phyloP scores from a whole-genome alignment of 202 grass and related monocot genomes.

The Zoysia matrella region DNA sequence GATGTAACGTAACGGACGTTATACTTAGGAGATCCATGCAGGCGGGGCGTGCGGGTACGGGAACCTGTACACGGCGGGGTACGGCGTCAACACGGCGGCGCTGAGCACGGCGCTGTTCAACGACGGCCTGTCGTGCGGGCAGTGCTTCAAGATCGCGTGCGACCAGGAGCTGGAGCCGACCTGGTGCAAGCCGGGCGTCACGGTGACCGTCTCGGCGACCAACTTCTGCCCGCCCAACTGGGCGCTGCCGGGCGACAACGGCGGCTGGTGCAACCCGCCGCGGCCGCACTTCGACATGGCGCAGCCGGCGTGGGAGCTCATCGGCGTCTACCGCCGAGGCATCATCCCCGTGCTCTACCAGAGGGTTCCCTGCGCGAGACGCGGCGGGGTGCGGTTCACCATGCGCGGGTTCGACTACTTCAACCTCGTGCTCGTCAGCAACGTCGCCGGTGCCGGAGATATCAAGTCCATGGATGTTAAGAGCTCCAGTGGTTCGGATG shows the following conservation, averaged over 20 bases:
- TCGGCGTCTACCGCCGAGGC: constrained; percentile 39
- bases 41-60: neutral
- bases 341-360: constrained; percentile 57
- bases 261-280: constrained; percentile 57
- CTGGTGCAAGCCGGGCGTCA: constrained; percentile 43
- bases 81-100: constrained; percentile 79
- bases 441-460: constrained; percentile 50
- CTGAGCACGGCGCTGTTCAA: constrained; percentile 92
- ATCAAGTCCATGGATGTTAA: constrained; percentile 59
- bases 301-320: constrained; percentile 52
- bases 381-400: constrained; percentile 55
- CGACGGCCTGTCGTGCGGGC: constrained; percentile 73
- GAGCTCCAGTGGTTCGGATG: neutral
- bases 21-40: neutral
- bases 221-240: constrained; percentile 62
- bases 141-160: constrained; percentile 18
- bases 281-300: constrained; percentile 60
- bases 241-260: constrained; percentile 31
- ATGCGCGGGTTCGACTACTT: constrained; percentile 58
- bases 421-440: constrained; percentile 58
- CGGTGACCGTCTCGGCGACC: constrained; percentile 61
- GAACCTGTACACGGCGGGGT: constrained; percentile 33
- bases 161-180: constrained; percentile 10
- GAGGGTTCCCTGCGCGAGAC: constrained; percentile 60
- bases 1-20: too few relatives aligned